phyloP scores from a whole-genome alignment of 257 asterid genomes.

The Solanum chmielewskii region DNA sequence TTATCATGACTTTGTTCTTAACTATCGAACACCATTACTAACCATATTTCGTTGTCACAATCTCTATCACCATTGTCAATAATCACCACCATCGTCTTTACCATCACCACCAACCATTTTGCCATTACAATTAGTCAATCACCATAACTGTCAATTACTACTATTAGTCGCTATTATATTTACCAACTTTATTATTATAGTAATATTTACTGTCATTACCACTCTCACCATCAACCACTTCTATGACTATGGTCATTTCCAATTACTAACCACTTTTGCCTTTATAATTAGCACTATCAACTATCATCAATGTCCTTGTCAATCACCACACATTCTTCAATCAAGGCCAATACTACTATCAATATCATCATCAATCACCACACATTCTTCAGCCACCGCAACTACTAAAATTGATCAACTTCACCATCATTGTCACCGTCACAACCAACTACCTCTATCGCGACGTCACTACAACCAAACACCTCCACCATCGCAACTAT shows the following conservation, averaged over 20 bases:
- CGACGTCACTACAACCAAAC: not conserved
- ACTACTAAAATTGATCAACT: not conserved
- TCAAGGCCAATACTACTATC: too few relatives aligned
- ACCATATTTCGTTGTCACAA: not conserved
- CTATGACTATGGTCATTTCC: accelerated
- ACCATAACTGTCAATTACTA: not conserved
- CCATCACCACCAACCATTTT: not conserved
- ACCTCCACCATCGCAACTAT: not conserved
- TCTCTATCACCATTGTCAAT: too few relatives aligned
- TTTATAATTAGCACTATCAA: not conserved
- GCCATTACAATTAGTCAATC: not conserved
- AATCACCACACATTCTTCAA: not conserved
- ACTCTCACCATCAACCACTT: not conserved
- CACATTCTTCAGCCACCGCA: too few relatives aligned
- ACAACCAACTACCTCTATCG: not conserved
- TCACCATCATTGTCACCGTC: not conserved
- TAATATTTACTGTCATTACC: not conserved
- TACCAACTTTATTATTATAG: not conserved
- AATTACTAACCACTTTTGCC: not conserved
- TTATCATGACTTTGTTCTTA: not conserved
- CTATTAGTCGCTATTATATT: accelerated
- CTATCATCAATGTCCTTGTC: not conserved
- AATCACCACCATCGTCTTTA: too few relatives aligned
- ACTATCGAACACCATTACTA: not conserved
- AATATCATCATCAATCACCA: not conserved